A percentile compares a stretch with the other conserved stretches of the same genome.
Evolutionary conservation across 805 yeast species (phyloP).

Genomic region (Starmerella gropengiesseri): DNA sequence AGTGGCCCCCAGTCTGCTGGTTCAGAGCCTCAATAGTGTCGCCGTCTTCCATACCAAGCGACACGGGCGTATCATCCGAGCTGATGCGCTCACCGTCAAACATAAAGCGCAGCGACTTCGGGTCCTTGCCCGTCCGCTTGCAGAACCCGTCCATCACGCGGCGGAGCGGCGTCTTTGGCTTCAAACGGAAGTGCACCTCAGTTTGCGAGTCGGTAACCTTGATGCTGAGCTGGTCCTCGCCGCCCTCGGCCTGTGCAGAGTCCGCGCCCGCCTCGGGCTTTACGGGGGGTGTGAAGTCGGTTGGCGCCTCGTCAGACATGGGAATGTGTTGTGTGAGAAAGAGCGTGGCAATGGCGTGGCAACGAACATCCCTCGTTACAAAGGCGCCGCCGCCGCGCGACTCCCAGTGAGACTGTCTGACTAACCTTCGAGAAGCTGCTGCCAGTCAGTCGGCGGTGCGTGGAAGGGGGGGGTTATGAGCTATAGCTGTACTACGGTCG

Average conservation of each 20-base stretch:
- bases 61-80: constrained; percentile 82
- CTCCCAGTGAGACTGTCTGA: too few relatives aligned
- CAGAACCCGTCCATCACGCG: constrained; percentile 97
- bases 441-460: too few relatives aligned
- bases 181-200: constrained; percentile 91
- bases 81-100: constrained; percentile 86
- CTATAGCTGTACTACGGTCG: too few relatives aligned
- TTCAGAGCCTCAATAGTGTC: constrained; percentile 95
- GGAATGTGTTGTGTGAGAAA: too few relatives aligned
- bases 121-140: constrained; percentile 88
- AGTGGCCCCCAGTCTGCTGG: constrained; percentile 51
- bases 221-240: constrained; percentile 70
- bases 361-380: neutral
- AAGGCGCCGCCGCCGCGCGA: too few relatives aligned
- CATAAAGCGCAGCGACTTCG: constrained; percentile 73
- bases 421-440: too few relatives aligned
- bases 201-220: constrained; percentile 90
- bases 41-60: constrained; percentile 83
- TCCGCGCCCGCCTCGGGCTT: constrained; percentile 13
- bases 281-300: constrained; percentile 10
- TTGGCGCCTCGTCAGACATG: constrained; percentile 1
- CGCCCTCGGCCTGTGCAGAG: constrained; percentile 1
- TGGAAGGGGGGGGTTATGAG: too few relatives aligned
- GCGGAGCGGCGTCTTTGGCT: constrained; percentile 80
- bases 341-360: constrained; percentile 1